Conservation (phyloP, 805 yeast genomes). For the Nakazawaea wickerhamii region DNA sequence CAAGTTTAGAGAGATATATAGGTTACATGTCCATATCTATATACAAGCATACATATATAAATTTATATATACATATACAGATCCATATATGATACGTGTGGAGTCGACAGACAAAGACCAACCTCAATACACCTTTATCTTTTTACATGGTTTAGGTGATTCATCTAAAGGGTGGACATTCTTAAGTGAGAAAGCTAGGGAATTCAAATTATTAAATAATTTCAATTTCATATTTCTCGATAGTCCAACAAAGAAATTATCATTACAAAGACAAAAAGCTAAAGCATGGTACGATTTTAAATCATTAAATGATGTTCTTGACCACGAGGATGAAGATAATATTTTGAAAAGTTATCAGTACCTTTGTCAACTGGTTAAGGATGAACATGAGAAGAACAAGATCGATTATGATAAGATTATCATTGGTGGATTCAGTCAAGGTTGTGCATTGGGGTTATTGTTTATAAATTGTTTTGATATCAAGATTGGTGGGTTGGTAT, state of each 20-base stretch:
- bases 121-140: constrained; percentile 12
- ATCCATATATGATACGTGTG: constrained; percentile 13
- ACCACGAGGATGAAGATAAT: constrained; percentile 11
- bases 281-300: constrained; percentile 15
- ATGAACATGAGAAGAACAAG: constrained; percentile 8
- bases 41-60: too few relatives aligned
- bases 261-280: constrained; percentile 9
- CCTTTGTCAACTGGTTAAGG: constrained; percentile 4
- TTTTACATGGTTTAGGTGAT: constrained; percentile 14
- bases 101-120: constrained; percentile 9
- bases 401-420: constrained; percentile 12
- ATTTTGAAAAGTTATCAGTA: constrained; percentile 9
- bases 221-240: constrained; percentile 13
- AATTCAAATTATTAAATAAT: constrained; percentile 11
- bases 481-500: constrained; percentile 12
- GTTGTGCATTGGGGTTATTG: constrained; percentile 13
- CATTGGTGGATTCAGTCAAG: constrained; percentile 15
- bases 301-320: constrained; percentile 7
- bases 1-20: too few relatives aligned
- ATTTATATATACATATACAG: too few relatives aligned
- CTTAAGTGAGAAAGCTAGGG: constrained; percentile 10
- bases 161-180: constrained; percentile 13
- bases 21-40: too few relatives aligned
- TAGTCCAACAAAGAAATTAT: constrained; percentile 12
- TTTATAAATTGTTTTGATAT: constrained; percentile 3